phyloP scores from a whole-genome alignment of 2,329 filamentous ascomycete genomes.

The Stemphylium lycopersici region DNA sequence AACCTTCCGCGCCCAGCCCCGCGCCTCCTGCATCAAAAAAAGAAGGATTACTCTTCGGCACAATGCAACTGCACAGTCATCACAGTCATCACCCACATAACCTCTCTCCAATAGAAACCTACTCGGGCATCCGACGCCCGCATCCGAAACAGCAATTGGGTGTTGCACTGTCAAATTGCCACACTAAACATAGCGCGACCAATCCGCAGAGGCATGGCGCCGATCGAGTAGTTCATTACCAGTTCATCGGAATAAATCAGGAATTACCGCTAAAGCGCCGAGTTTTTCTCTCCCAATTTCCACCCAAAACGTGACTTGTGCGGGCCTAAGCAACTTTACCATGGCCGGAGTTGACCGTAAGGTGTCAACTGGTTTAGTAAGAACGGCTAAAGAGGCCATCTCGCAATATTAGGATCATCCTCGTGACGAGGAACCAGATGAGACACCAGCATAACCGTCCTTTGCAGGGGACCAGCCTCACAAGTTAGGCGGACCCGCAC shows the following conservation, averaged over 20 bases:
- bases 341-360: background rate
- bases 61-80: background rate
- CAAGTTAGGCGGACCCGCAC: background rate
- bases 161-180: background rate
- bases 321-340: background rate
- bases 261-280: conserved; percentile 7
- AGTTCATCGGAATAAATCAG: conserved; percentile 13
- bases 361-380: background rate
- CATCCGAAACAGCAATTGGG: background rate
- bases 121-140: background rate
- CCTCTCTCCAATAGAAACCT: background rate
- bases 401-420: background rate
- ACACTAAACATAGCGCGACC: conserved; percentile 1
- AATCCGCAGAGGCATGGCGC: background rate
- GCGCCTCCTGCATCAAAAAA: conserved; percentile 1
- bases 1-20: background rate
- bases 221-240: conserved; percentile 14
- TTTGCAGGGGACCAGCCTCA: background rate
- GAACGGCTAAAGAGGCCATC: background rate
- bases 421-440: background rate
- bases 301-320: background rate
- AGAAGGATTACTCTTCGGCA: background rate
- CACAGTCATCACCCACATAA: background rate
- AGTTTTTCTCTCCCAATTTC: background rate
- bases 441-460: background rate